Conservation (phyloP, 306 rosid species). For the Prunus campanulata region DNA sequence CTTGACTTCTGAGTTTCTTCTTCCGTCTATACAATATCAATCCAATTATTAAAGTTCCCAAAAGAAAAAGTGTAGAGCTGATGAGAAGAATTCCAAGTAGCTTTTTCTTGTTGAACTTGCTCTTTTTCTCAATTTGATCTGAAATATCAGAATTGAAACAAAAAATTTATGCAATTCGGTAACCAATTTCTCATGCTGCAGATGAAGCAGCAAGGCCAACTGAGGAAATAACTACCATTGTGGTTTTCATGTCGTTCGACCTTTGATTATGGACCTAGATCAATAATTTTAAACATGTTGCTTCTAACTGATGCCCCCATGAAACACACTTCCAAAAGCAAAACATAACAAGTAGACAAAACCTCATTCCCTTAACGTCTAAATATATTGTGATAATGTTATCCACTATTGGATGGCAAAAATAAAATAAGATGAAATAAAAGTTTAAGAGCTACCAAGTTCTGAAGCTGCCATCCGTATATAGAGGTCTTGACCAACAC, state of each 20-base stretch:
- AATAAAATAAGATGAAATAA: not conserved
- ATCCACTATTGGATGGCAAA: not conserved
- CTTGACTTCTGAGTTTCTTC: not conserved
- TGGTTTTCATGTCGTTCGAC: not conserved
- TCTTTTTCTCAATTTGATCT: not conserved
- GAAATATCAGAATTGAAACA: not conserved
- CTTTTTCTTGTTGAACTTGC: not conserved
- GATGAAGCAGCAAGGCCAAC: not conserved
- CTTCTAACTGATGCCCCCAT: too few species aligned
- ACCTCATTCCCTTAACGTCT: not conserved
- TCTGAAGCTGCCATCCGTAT: constrained; percentile 15
- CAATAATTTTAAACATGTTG: too few species aligned
- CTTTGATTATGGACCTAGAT: too few species aligned
- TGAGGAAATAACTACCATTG: not conserved
- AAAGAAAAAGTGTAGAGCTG: not conserved
- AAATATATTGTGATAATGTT: not conserved
- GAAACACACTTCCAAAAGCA: too few species aligned
- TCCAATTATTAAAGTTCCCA: not conserved
- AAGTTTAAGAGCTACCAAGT: not conserved
- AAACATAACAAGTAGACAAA: too few species aligned
- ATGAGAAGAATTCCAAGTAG: not conserved
- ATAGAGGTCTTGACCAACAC: constrained; percentile 11
- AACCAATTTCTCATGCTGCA: not conserved
- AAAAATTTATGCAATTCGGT: not conserved
- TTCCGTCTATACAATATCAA: not conserved